Percentiles rank a stretch among this genome's conserved stretches.
phyloP scores from a whole-genome alignment of 805 yeast genomes.

The Diddensiella santjacobensis region DNA sequence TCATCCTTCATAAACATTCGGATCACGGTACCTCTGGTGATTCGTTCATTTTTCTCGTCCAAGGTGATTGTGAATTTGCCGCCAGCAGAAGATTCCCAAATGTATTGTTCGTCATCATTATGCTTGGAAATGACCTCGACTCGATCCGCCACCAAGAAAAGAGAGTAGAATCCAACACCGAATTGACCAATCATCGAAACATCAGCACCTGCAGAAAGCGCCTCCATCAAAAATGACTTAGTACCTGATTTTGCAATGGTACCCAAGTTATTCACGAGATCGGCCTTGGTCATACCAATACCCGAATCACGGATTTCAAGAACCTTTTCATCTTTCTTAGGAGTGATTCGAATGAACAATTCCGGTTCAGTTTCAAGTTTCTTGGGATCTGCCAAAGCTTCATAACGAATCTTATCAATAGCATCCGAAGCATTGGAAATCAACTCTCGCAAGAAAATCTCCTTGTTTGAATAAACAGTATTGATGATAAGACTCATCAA shows the following conservation, averaged over 20 bases:
- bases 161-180: slow-evolving; percentile 99
- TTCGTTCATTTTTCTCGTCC: slow-evolving; percentile 80
- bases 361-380: slow-evolving; percentile 94
- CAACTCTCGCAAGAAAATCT: slow-evolving; percentile 97
- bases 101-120: slow-evolving; percentile 98
- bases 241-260: slow-evolving; percentile 99
- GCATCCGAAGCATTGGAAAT: slow-evolving; percentile 99
- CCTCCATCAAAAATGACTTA: slow-evolving; percentile 95
- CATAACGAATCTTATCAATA: slow-evolving; percentile 95
- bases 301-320: slow-evolving; percentile 98
- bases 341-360: slow-evolving; percentile 94
- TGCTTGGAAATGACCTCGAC: slow-evolving; percentile 98
- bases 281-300: slow-evolving; percentile 99
- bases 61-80: slow-evolving; percentile 96
- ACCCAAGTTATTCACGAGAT: slow-evolving; percentile 97
- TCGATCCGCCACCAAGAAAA: slow-evolving; percentile 97
- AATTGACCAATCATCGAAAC: slow-evolving; percentile 99
- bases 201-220: slow-evolving; percentile 98
- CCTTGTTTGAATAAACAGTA: slow-evolving; percentile 99
- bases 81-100: slow-evolving; percentile 99
- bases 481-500: slow-evolving; percentile 99
- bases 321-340: slow-evolving; percentile 89
- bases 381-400: slow-evolving; percentile 88
- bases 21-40: slow-evolving; percentile 92
- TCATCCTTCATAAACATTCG: slow-evolving; percentile 98